Evolutionary conservation across 352 stramenopile species (phyloP).

Genomic region (Stramenopiles sp.): DNA sequence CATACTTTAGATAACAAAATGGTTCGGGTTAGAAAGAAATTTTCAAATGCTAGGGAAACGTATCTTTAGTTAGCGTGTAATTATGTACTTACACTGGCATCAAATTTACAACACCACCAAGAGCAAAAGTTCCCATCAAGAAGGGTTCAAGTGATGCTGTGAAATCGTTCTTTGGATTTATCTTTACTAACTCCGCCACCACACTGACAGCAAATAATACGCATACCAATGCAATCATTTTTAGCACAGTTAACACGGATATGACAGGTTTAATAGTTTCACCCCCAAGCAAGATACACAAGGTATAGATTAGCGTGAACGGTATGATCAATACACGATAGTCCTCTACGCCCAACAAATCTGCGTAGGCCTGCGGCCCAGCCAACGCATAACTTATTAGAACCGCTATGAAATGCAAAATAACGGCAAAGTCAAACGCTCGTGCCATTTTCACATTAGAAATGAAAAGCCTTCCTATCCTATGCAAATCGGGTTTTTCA

Average conservation of each 20-base stretch:
- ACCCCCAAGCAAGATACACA: slow-evolving; percentile 6
- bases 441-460: neutral
- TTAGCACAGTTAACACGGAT: slow-evolving; percentile 13
- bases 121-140: slow-evolving; percentile 16
- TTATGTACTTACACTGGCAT: too few species aligned
- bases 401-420: slow-evolving; percentile 15
- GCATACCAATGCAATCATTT: slow-evolving; percentile 8
- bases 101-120: slow-evolving; percentile 19
- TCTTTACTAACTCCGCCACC: slow-evolving; percentile 11
- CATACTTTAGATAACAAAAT: too few species aligned
- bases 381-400: slow-evolving; percentile 15
- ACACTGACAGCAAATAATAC: slow-evolving; percentile 15
- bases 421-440: slow-evolving; percentile 14
- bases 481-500: slow-evolving; percentile 16
- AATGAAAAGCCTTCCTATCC: slow-evolving; percentile 17
- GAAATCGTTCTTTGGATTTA: slow-evolving; percentile 12
- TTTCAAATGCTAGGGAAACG: too few species aligned
- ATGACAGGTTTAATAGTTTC: slow-evolving; percentile 12
- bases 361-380: slow-evolving; percentile 9
- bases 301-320: slow-evolving; percentile 14
- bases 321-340: slow-evolving; percentile 1
- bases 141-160: slow-evolving; percentile 11
- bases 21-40: too few species aligned
- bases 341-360: slow-evolving; percentile 9
- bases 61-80: too few species aligned